These are phyloP conservation scores for Leishmania major DNA, from an alignment of 208 protist genomes.

Conservation along the genomic window DNA sequence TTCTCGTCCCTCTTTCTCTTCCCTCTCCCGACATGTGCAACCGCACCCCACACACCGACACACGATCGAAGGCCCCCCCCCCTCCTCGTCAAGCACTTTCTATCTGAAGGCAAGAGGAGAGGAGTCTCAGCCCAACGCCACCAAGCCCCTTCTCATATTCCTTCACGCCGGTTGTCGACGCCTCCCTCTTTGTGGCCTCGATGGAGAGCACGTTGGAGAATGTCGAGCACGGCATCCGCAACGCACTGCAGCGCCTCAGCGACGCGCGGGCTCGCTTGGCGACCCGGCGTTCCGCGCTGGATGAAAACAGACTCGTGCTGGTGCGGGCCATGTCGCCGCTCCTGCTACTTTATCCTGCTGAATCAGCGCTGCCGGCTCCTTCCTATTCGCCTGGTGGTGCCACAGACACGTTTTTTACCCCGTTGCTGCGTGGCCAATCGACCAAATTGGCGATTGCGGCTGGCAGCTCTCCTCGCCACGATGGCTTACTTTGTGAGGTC, in stretches of 20 bases:
- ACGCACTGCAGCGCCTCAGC: slow-evolving; percentile 7
- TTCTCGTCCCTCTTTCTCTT: not conserved
- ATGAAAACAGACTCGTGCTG: not conserved
- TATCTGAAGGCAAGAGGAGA: too few relatives aligned
- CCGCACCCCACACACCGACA: not conserved
- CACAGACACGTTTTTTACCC: too few relatives aligned
- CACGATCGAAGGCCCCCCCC: not conserved
- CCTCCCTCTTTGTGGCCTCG: not conserved
- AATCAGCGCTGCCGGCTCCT: not conserved
- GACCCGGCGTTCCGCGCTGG: not conserved
- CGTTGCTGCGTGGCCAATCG: not conserved
- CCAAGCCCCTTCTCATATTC: not conserved
- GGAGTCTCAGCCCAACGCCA: not conserved
- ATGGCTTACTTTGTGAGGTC: not conserved
- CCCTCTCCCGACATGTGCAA: not conserved
- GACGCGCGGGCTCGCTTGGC: slow-evolving; percentile 7
- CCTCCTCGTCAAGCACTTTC: not conserved
- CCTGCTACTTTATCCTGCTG: not conserved
- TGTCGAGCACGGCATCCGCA: slow-evolving; percentile 10
- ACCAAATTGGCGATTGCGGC: not conserved
- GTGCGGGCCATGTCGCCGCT: not conserved
- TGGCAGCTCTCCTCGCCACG: not conserved
- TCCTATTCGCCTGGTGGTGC: not conserved
- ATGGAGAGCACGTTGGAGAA: slow-evolving; percentile 19
- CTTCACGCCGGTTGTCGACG: not conserved